Evolutionary conservation across 176 grass and related monocot genomes (phyloP).

Genomic region (Bromus sterilis): DNA sequence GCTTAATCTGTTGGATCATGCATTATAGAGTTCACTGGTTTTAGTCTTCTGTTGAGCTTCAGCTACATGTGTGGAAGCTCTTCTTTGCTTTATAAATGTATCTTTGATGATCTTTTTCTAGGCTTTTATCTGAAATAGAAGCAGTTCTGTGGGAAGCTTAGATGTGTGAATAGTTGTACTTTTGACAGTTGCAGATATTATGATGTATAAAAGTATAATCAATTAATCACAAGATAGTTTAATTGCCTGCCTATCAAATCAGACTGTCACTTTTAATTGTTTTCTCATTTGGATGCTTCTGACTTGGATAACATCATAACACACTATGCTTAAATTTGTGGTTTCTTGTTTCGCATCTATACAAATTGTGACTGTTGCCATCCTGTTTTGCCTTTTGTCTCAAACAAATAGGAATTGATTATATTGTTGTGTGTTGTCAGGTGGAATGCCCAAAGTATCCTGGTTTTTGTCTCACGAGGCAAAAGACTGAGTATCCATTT

Average conservation of each 20-base stretch:
- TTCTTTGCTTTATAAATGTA: not conserved
- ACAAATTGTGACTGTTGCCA: not conserved
- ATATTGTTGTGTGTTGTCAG: constrained; percentile 23
- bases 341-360: not conserved
- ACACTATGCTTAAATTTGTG: not conserved
- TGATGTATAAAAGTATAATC: not conserved
- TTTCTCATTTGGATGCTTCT: not conserved
- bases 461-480: constrained; percentile 84
- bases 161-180: not conserved
- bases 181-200: not conserved
- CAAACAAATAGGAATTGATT: not conserved
- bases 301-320: not conserved
- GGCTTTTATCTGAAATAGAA: not conserved
- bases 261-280: not conserved
- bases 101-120: not conserved
- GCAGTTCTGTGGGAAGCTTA: not conserved
- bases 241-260: constrained; percentile 2
- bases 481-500: constrained; percentile 90
- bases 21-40: not conserved
- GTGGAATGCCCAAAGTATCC: constrained; percentile 98
- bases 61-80: not conserved
- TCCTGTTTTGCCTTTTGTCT: not conserved
- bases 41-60: not conserved
- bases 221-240: not conserved
- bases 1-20: not conserved